Percentiles rank a stretch among this genome's conserved stretches.
phyloP scores from a whole-genome alignment of 2,329 filamentous ascomycete genomes.

The Apiospora rasikravindrae region DNA sequence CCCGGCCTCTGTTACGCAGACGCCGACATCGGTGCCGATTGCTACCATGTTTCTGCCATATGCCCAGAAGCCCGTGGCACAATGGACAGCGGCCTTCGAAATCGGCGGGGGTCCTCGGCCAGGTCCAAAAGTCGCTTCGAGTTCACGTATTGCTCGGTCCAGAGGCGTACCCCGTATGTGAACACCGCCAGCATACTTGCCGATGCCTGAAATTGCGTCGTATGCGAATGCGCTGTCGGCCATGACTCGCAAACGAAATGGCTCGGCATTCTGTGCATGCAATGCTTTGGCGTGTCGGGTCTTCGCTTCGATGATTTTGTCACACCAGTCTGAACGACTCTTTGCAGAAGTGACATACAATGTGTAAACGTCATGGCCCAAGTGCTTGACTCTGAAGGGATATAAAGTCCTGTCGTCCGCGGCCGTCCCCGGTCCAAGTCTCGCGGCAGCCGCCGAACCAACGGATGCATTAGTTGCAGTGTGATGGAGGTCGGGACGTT shows the following conservation, averaged over 20 bases:
- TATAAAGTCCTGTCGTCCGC: constrained; percentile 87
- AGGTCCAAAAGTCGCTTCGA: constrained; percentile 78
- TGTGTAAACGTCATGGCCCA: constrained; percentile 91
- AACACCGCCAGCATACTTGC: constrained; percentile 66
- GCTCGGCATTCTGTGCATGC: constrained; percentile 91
- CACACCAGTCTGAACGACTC: constrained; percentile 86
- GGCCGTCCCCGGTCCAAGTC: constrained; percentile 48
- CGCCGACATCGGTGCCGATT: constrained; percentile 92
- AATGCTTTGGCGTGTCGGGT: constrained; percentile 88
- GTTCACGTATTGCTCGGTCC: constrained; percentile 86
- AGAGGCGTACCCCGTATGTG: constrained; percentile 89
- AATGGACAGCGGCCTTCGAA: constrained; percentile 87
- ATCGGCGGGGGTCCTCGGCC: constrained; percentile 76
- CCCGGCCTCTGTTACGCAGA: constrained; percentile 85
- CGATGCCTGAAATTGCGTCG: constrained; percentile 64
- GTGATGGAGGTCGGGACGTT: constrained; percentile 68
- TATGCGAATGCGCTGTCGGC: constrained; percentile 91
- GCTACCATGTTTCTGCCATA: constrained; percentile 88
- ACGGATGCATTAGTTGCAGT: constrained; percentile 70
- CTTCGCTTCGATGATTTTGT: constrained; percentile 93
- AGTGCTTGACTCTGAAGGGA: constrained; percentile 93
- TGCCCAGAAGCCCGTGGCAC: constrained; percentile 86
- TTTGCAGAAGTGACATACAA: constrained; percentile 81
- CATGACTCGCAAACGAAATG: constrained; percentile 89
- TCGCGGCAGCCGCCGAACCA: constrained; percentile 52